Evolutionary conservation across 1,284 basidiomycete genomes (phyloP).

Genomic region (Trichosporon ovoides): DNA sequence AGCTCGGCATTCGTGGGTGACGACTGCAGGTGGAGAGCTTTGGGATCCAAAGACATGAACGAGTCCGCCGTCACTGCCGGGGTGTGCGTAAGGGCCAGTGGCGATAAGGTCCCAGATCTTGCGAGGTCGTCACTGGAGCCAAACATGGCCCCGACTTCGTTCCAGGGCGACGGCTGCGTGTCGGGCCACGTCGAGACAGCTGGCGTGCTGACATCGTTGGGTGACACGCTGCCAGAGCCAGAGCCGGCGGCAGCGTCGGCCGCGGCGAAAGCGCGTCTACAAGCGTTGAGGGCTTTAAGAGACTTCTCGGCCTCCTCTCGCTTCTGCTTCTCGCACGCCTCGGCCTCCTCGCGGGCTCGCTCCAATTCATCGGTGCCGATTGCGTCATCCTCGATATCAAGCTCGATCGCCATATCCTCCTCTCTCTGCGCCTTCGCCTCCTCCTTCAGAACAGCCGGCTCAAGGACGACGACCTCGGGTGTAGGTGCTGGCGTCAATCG

Average conservation of each 20-base stretch:
- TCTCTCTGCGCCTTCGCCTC: constrained; percentile 15
- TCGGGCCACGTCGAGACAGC: constrained; percentile 5
- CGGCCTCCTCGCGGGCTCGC: constrained; percentile 34
- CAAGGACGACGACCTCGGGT: constrained; percentile 10
- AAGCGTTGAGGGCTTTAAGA: constrained; percentile 31
- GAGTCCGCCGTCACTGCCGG: constrained; percentile 3
- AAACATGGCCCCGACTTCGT: constrained; percentile 7
- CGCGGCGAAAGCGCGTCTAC: constrained; percentile 24
- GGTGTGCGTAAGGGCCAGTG: constrained; percentile 29
- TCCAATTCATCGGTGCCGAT: constrained; percentile 43
- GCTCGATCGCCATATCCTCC: constrained; percentile 17
- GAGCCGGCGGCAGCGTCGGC: constrained; percentile 12
- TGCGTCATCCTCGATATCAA: constrained; percentile 19
- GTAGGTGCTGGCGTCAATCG: constrained; percentile 12
- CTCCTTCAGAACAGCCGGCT: background rate
- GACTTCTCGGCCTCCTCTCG: constrained; percentile 35
- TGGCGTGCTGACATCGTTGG: constrained; percentile 3
- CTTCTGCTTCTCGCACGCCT: constrained; percentile 34
- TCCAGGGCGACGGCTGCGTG: constrained; percentile 14
- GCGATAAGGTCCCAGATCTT: constrained; percentile 20
- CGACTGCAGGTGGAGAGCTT: constrained; percentile 17
- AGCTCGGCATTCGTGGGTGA: constrained; percentile 15
- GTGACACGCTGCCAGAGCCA: constrained; percentile 11
- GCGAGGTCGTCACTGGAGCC: background rate
- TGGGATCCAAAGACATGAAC: constrained; percentile 20